These are phyloP conservation scores for Chaetoscypha palmicola DNA, from an alignment of 2,329 filamentous ascomycete species.

Conservation along the genomic window DNA sequence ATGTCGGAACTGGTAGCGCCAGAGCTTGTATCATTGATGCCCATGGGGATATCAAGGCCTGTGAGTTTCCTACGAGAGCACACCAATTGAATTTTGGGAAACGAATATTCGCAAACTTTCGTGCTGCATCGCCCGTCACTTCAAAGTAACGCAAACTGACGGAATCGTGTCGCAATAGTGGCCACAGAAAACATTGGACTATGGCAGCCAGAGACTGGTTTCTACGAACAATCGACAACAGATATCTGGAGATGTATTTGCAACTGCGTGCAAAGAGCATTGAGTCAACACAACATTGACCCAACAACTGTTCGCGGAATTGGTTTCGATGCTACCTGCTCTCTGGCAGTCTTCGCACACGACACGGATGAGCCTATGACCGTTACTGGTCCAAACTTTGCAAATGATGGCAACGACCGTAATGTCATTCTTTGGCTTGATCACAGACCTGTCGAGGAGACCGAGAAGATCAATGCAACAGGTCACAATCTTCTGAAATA, in stretches of 20 bases:
- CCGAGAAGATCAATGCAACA: conserved; percentile 86
- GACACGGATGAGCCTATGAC: conserved; percentile 86
- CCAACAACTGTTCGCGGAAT: conserved; percentile 74
- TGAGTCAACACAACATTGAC: conserved; percentile 75
- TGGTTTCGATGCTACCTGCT: conserved; percentile 98
- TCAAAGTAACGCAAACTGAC: conserved; percentile 7
- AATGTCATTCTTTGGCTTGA: conserved; percentile 98
- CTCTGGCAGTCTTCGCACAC: conserved; percentile 79
- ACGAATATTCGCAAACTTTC: conserved; percentile 4
- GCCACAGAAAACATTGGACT: conserved; percentile 71
- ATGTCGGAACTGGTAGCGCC: conserved; percentile 93
- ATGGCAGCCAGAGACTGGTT: conserved; percentile 70
- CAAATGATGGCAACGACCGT: conserved; percentile 72
- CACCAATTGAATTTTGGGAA: neutral
- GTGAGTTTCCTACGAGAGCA: conserved; percentile 14
- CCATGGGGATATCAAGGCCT: conserved; percentile 75
- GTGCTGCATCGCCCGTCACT: neutral
- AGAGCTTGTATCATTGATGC: conserved; percentile 93
- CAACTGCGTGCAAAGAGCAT: conserved; percentile 73
- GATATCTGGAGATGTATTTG: conserved; percentile 98
- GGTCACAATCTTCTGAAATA: conserved; percentile 90
- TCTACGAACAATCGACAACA: conserved; percentile 93
- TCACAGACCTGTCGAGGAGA: conserved; percentile 85
- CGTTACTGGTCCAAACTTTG: conserved; percentile 84
- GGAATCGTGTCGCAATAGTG: conserved; percentile 31